Conservation (phyloP, 2,329 filamentous ascomycete genomes). For the Aspergillus tubingensis region DNA sequence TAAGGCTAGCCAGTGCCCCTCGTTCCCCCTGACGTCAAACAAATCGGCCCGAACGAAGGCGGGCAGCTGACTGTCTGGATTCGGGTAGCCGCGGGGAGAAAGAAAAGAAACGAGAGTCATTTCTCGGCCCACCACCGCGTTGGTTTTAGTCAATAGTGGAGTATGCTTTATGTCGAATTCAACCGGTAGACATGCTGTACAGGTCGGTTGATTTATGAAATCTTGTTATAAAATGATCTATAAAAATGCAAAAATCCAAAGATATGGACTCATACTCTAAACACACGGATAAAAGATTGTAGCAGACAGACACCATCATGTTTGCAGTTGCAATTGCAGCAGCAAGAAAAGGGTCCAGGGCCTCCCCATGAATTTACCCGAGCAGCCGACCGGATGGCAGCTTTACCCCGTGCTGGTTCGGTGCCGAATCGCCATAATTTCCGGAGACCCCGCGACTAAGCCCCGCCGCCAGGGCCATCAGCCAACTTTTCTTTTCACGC, state of each 20-base stretch:
- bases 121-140: background rate
- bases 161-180: background rate
- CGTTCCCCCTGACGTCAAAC: constrained; percentile 6
- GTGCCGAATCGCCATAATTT: constrained; percentile 1
- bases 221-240: background rate
- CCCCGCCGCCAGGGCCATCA: background rate
- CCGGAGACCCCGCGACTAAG: constrained; percentile 2
- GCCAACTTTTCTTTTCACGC: constrained; percentile 2
- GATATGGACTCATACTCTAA: background rate
- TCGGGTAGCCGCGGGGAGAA: constrained; percentile 11
- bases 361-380: background rate
- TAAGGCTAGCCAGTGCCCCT: background rate
- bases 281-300: background rate
- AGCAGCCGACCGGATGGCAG: background rate
- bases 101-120: background rate
- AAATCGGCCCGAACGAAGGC: background rate
- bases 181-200: background rate
- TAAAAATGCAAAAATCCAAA: background rate
- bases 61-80: background rate
- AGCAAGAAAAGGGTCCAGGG: background rate
- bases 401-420: background rate
- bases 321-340: background rate
- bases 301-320: background rate
- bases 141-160: background rate
- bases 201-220: background rate